These are phyloP conservation scores for Trichoderma breve DNA, from an alignment of 2,329 filamentous ascomycete genomes.

Conservation along the genomic window DNA sequence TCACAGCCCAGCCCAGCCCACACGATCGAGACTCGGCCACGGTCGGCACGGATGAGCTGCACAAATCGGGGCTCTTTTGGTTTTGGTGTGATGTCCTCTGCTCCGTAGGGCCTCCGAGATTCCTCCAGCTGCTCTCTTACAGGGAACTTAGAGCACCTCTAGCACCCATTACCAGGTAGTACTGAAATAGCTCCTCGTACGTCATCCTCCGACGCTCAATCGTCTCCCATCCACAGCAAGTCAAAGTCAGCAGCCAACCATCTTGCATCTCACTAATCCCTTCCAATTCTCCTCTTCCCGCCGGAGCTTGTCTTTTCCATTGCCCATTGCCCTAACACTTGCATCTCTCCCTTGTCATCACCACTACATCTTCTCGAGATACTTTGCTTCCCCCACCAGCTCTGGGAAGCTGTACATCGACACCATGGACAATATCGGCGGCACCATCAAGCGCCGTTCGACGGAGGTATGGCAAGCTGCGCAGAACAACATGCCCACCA, in stretches of 20 bases:
- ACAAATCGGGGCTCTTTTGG: background rate
- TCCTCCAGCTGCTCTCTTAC: background rate
- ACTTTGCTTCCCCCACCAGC: background rate
- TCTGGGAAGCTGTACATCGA: background rate
- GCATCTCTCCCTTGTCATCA: background rate
- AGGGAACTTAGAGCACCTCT: background rate
- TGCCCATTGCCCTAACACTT: background rate
- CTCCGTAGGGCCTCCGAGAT: background rate
- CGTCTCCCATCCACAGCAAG: background rate
- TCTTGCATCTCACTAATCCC: constrained; percentile 17
- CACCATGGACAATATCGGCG: constrained; percentile 53
- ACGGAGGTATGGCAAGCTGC: constrained; percentile 52
- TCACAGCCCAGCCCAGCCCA: constrained; percentile 11
- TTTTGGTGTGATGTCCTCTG: background rate
- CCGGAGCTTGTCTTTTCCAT: background rate
- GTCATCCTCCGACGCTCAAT: background rate
- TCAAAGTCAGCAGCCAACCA: constrained; percentile 17
- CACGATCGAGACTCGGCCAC: background rate
- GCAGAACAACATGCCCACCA: constrained; percentile 42
- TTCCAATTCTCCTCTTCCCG: constrained; percentile 1
- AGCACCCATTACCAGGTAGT: background rate
- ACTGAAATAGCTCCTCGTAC: constrained; percentile 16
- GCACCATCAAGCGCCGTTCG: constrained; percentile 53
- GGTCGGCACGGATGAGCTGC: background rate
- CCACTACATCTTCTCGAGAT: background rate